These are phyloP conservation scores for Blepharisma undulans DNA, from an alignment of 169 alveolate genomes.

Conservation along the genomic window DNA sequence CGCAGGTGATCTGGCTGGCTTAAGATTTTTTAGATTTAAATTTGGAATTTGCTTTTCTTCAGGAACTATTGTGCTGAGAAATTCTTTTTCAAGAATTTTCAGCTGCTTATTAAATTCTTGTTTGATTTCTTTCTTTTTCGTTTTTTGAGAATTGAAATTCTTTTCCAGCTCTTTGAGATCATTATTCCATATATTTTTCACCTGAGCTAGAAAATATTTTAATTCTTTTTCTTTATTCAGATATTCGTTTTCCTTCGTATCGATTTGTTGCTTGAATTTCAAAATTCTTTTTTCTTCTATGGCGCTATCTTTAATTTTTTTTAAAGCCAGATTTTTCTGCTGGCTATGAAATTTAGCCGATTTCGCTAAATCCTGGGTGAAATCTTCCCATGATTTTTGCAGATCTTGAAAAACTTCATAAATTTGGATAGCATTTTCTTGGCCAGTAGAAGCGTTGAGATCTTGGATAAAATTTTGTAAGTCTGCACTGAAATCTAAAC, in stretches of 20 bases:
- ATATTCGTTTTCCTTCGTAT: neutral
- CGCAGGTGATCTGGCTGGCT: neutral
- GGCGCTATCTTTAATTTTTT: neutral
- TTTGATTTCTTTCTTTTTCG: neutral
- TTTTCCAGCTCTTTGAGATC: neutral
- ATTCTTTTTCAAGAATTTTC: slow-evolving; percentile 16
- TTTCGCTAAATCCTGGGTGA: neutral
- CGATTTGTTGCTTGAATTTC: neutral
- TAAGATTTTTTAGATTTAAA: neutral
- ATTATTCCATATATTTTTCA: neutral
- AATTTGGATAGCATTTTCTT: neutral
- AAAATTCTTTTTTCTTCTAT: neutral
- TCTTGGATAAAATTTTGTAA: neutral
- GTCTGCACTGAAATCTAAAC: neutral
- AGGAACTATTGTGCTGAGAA: neutral
- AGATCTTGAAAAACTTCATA: neutral
- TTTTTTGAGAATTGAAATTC: neutral
- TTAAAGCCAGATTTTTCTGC: neutral
- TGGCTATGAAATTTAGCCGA: neutral
- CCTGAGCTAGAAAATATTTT: neutral
- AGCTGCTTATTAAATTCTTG: neutral
- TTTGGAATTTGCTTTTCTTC: slow-evolving; percentile 7
- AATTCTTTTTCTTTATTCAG: neutral
- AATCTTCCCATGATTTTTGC: neutral
- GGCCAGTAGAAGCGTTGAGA: neutral